Conservation (phyloP, 2,329 filamentous ascomycete species). For the Diaporthe amygdali region DNA sequence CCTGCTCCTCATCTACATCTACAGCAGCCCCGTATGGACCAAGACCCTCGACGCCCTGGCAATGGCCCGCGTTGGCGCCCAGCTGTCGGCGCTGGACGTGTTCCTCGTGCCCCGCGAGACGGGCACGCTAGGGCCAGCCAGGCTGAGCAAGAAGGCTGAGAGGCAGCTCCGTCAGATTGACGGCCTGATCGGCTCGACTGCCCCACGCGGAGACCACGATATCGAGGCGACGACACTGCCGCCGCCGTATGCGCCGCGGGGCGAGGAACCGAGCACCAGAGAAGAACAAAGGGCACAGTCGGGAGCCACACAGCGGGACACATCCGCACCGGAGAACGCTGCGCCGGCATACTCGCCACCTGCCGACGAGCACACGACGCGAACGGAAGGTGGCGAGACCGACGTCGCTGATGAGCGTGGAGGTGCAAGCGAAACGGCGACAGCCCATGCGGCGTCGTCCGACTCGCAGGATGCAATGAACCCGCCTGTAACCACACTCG, state of each 20-base stretch:
- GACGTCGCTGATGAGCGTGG: background rate
- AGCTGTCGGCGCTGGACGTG: constrained; percentile 12
- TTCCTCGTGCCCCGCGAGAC: background rate
- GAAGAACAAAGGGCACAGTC: background rate
- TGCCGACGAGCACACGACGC: background rate
- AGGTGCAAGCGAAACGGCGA: background rate
- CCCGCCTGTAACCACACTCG: background rate
- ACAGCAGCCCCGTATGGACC: constrained; percentile 21
- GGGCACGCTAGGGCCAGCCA: background rate
- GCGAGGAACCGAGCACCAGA: background rate
- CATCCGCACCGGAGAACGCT: too few relatives aligned
- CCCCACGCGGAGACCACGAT: background rate
- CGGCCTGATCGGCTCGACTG: constrained; percentile 2
- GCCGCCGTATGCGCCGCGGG: constrained; percentile 11
- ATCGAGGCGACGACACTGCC: constrained; percentile 14
- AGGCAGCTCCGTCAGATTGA: constrained; percentile 1
- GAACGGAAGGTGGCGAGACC: background rate
- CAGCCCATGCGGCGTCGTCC: background rate
- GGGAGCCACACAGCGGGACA: background rate
- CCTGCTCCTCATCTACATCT: constrained; percentile 19
- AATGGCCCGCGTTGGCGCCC: constrained; percentile 17
- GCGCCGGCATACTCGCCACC: background rate
- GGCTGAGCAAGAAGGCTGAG: background rate
- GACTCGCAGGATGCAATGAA: background rate
- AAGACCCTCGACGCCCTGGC: constrained; percentile 22